phyloP scores from a whole-genome alignment of 352 stramenopile species.

The Globisporangium paddicum region DNA sequence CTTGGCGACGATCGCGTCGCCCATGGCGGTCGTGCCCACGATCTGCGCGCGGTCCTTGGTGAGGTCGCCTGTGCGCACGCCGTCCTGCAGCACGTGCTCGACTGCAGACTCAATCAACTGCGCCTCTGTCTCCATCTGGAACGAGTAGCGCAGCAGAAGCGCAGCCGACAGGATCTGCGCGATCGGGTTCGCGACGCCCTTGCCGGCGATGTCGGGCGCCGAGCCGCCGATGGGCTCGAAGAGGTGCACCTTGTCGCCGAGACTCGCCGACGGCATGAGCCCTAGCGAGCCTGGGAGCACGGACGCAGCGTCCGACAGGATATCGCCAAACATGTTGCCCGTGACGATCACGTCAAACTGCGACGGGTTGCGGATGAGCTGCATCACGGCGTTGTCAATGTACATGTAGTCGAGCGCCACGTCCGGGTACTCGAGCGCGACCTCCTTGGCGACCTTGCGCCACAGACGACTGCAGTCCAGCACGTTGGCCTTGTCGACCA shows the following conservation, averaged over 20 bases:
- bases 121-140: constrained; percentile 76
- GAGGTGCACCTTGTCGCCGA: constrained; percentile 88
- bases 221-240: constrained; percentile 98
- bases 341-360: constrained; percentile 99
- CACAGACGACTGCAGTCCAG: constrained; percentile 94
- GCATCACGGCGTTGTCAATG: constrained; percentile 99
- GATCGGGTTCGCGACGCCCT: constrained; percentile 96
- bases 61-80: constrained; percentile 83
- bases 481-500: constrained; percentile 99
- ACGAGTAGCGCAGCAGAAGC: constrained; percentile 96
- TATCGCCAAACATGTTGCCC: constrained; percentile 99
- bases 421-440: constrained; percentile 89
- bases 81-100: constrained; percentile 77
- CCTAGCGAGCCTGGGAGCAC: constrained; percentile 97
- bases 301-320: constrained; percentile 96
- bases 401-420: constrained; percentile 97
- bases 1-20: constrained; percentile 76
- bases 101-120: constrained; percentile 79
- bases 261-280: constrained; percentile 97
- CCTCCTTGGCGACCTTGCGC: constrained; percentile 90
- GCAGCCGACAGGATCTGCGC: constrained; percentile 97
- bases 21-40: constrained; percentile 74
- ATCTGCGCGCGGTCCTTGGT: constrained; percentile 47
- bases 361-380: constrained; percentile 97
- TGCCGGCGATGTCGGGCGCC: constrained; percentile 96